Evolutionary conservation across 805 yeast genomes (phyloP).

Genomic region (Cyberlindnera xishuangbannaensis): DNA sequence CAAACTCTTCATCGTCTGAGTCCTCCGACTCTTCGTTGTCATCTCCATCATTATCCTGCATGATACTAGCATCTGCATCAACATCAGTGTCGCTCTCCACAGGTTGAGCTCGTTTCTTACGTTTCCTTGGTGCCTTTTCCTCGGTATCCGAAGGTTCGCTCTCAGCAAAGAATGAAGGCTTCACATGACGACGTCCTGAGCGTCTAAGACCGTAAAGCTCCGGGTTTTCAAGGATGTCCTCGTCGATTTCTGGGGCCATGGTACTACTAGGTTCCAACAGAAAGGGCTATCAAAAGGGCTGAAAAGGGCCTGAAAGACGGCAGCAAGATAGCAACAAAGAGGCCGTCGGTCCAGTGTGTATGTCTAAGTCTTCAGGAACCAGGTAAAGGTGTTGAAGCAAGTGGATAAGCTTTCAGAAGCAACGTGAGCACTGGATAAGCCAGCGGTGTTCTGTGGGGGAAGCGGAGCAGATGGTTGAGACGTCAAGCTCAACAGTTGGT

Average conservation of each 20-base stretch:
- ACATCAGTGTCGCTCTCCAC: too few relatives aligned
- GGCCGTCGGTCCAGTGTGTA: too few relatives aligned
- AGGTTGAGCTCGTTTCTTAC: conserved; percentile 22
- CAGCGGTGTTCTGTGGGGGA: too few relatives aligned
- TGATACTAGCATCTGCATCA: conserved; percentile 24
- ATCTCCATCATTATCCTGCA: conserved; percentile 27
- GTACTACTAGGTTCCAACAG: neutral
- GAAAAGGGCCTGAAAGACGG: too few relatives aligned
- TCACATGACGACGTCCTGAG: conserved; percentile 45
- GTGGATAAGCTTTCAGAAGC: too few relatives aligned
- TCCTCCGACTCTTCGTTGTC: conserved; percentile 15
- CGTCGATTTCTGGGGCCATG: conserved; percentile 28
- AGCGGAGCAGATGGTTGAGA: too few relatives aligned
- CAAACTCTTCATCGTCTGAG: conserved; percentile 32
- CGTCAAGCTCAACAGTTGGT: too few relatives aligned
- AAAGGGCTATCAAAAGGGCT: neutral
- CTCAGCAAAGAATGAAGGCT: conserved; percentile 17
- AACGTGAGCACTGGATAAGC: too few relatives aligned
- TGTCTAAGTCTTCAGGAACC: too few relatives aligned
- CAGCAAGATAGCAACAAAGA: too few relatives aligned
- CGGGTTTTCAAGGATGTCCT: conserved; percentile 62
- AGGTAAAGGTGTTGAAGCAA: too few relatives aligned
- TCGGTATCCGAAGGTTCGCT: conserved; percentile 25
- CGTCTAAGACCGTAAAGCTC: conserved; percentile 81
- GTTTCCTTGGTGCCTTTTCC: conserved; percentile 20